These are phyloP conservation scores for Gastrolobium villosum DNA, from an alignment of 306 rosid genomes.

Conservation along the genomic window DNA sequence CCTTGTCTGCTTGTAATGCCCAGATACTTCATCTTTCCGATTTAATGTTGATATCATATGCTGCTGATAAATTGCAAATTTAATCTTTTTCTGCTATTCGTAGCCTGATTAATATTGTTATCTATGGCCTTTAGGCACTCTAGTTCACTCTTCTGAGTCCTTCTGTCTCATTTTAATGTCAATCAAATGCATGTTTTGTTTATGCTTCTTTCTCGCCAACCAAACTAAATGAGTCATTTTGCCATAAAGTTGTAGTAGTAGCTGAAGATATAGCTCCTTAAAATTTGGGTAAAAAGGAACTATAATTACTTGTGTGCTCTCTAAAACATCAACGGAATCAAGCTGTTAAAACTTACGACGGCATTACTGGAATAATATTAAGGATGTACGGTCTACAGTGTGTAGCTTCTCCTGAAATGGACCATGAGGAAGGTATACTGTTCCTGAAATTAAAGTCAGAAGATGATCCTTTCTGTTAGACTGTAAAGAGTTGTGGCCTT, in stretches of 20 bases:
- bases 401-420: not conserved
- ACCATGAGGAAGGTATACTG: not conserved
- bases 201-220: not conserved
- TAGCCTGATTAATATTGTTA: not conserved
- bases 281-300: not conserved
- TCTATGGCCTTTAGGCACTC: not conserved
- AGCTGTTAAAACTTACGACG: not conserved
- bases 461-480: not conserved
- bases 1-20: not conserved
- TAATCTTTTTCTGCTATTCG: not conserved
- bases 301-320: not conserved
- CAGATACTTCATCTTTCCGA: not conserved
- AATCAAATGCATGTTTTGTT: constrained; percentile 1
- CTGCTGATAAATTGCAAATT: not conserved
- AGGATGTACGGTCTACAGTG: not conserved
- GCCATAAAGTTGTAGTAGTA: constrained; percentile 5
- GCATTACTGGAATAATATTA: not conserved
- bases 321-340: not conserved
- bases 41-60: not conserved
- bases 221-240: not conserved
- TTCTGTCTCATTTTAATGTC: not conserved
- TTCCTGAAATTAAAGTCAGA: not conserved
- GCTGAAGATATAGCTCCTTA: not conserved
- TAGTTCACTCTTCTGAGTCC: not conserved
- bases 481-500: not conserved